Percentiles rank a stretch among this genome's conserved stretches.
phyloP scores from a whole-genome alignment of 345 rosid genomes.

The Raphanus raphanistrum region DNA sequence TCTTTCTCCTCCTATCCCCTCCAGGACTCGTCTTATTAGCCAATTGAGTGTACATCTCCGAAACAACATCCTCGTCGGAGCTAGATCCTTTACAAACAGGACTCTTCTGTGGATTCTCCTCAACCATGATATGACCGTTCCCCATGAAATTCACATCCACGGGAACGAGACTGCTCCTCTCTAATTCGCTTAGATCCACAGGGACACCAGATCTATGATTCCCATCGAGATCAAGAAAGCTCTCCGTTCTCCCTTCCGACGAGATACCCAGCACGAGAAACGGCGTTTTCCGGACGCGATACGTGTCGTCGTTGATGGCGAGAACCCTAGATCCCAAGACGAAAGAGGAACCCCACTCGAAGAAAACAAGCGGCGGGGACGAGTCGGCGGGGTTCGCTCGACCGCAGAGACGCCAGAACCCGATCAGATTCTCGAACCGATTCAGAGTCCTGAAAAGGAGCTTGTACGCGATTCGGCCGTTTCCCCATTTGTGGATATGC shows the following conservation, averaged over 20 bases:
- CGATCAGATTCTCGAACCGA: conserved; percentile 69
- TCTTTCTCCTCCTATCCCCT: conserved; percentile 69
- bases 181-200: conserved; percentile 34
- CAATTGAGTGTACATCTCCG: conserved; percentile 71
- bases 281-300: conserved; percentile 53
- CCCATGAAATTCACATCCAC: conserved; percentile 80
- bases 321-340: conserved; percentile 63
- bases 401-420: conserved; percentile 93
- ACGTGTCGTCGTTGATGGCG: conserved; percentile 49
- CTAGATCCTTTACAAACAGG: conserved; percentile 44
- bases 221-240: conserved; percentile 58
- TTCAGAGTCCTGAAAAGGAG: conserved; percentile 64
- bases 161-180: conserved; percentile 46
- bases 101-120: conserved; percentile 48
- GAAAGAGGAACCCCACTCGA: conserved; percentile 87
- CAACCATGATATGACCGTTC: conserved; percentile 59
- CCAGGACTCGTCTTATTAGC: conserved; percentile 76
- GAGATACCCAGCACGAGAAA: conserved; percentile 64
- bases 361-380: conserved; percentile 61
- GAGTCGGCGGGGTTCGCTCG: conserved; percentile 35
- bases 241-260: conserved; percentile 53
- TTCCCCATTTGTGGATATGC: conserved; percentile 71
- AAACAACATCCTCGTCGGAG: conserved; percentile 44
- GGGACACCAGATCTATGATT: conserved; percentile 19
- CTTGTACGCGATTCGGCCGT: conserved; percentile 56